Conservation (phyloP, 202 grass and related monocot species). For the Carex arenaria region DNA sequence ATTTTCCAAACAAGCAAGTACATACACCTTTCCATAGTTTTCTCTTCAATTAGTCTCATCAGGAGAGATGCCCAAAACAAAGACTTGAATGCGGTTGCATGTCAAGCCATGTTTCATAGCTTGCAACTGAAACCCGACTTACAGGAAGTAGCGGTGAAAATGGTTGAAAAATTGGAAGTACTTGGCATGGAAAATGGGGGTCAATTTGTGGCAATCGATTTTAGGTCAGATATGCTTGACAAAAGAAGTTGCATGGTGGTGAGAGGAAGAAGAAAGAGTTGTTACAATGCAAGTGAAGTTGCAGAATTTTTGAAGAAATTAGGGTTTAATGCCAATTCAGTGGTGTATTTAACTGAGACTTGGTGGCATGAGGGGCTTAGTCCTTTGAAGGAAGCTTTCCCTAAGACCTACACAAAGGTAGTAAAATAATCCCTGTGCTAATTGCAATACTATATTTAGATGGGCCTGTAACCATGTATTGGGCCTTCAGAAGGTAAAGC, state of each 20-base stretch:
- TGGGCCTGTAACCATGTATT: no score
- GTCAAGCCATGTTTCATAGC: slow-evolving; percentile 73
- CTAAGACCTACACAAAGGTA: slow-evolving; percentile 92
- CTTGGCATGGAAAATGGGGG: slow-evolving; percentile 50
- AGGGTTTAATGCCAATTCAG: slow-evolving; percentile 57
- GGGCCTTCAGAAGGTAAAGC: neutral
- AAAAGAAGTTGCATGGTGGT: slow-evolving; percentile 62
- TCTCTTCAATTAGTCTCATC: slow-evolving; percentile 66
- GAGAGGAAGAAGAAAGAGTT: slow-evolving; percentile 61
- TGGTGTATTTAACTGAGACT: slow-evolving; percentile 88
- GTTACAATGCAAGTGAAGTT: slow-evolving; percentile 74
- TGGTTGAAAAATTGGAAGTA: slow-evolving; percentile 63
- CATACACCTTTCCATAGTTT: slow-evolving; percentile 56
- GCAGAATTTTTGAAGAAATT: slow-evolving; percentile 65
- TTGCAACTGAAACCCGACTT: slow-evolving; percentile 65
- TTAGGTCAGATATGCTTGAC: slow-evolving; percentile 59
- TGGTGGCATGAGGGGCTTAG: slow-evolving; percentile 76
- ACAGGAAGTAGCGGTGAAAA: slow-evolving; percentile 44
- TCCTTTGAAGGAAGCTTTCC: slow-evolving; percentile 69
- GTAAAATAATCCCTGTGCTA: neutral
- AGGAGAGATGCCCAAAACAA: slow-evolving; percentile 41
- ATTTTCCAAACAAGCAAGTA: slow-evolving; percentile 72
- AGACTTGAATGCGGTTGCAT: slow-evolving; percentile 67
- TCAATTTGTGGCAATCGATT: slow-evolving; percentile 54
- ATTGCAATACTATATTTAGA: neutral